Evolutionary conservation across 1,139 yeast genomes (phyloP).

Genomic region (Kodamaea arcana): DNA sequence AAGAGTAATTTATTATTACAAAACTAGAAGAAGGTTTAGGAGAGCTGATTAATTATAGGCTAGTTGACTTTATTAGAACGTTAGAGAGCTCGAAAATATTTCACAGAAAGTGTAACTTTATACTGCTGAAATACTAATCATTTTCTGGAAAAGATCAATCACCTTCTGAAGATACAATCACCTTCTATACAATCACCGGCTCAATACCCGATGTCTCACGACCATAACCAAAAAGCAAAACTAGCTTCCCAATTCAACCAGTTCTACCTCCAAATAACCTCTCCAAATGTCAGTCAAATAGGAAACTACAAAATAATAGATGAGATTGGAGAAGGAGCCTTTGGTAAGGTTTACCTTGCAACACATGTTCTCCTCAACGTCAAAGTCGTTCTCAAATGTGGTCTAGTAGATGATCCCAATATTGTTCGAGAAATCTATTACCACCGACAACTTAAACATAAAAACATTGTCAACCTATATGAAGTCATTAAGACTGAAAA

Average conservation of each 20-base stretch:
- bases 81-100: too few species aligned
- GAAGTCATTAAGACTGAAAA: slow-evolving; percentile 82
- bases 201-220: slow-evolving; percentile 9
- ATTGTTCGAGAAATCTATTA: slow-evolving; percentile 91
- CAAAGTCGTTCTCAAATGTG: slow-evolving; percentile 83
- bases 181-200: too few species aligned
- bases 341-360: slow-evolving; percentile 88
- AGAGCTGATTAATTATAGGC: too few species aligned
- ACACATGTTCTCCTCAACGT: slow-evolving; percentile 66
- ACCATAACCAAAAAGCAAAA: slow-evolving; percentile 36
- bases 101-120: too few species aligned
- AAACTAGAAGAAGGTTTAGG: too few species aligned
- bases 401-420: slow-evolving; percentile 78
- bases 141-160: not conserved
- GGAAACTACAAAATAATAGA: slow-evolving; percentile 72
- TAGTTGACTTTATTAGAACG: too few species aligned
- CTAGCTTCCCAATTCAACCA: slow-evolving; percentile 64
- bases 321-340: slow-evolving; percentile 85
- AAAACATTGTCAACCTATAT: slow-evolving; percentile 77
- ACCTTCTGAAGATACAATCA: not conserved
- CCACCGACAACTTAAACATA: slow-evolving; percentile 79
- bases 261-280: slow-evolving; percentile 53
- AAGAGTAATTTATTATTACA: too few species aligned
- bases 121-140: too few species aligned
- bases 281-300: slow-evolving; percentile 52